Conservation (phyloP, 2,329 filamentous ascomycete species). For the Cryphonectria naterciae region DNA sequence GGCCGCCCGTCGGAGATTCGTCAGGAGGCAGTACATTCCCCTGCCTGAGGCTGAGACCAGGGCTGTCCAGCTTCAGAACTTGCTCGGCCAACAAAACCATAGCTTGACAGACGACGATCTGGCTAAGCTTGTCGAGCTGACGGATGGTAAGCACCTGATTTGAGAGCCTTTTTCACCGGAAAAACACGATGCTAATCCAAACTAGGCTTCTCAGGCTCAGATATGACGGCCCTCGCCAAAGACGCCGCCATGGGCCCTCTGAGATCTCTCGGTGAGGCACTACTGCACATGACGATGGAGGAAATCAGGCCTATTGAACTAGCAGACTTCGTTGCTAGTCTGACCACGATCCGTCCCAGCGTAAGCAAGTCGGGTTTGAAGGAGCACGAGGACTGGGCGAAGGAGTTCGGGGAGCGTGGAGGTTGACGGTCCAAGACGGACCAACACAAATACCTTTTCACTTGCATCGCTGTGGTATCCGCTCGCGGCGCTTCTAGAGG, state of each 20-base stretch:
- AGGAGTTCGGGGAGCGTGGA: constrained; percentile 88
- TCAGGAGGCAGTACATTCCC: constrained; percentile 93
- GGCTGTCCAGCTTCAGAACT: constrained; percentile 74
- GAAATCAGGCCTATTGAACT: constrained; percentile 87
- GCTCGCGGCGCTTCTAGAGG: neutral
- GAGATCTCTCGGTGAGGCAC: constrained; percentile 83
- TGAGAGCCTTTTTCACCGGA: neutral
- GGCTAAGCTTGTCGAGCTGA: constrained; percentile 72
- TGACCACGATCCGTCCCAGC: constrained; percentile 84
- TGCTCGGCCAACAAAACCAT: constrained; percentile 89
- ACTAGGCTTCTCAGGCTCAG: constrained; percentile 92
- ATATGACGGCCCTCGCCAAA: constrained; percentile 95
- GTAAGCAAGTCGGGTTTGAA: constrained; percentile 84
- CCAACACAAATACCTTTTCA: constrained; percentile 6
- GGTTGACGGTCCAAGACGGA: constrained; percentile 53
- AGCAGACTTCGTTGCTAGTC: constrained; percentile 80
- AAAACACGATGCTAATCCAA: constrained; percentile 21
- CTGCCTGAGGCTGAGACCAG: constrained; percentile 85
- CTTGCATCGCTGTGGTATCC: constrained; percentile 7
- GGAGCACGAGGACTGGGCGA: constrained; percentile 93
- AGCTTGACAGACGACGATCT: constrained; percentile 74
- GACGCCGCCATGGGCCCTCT: constrained; percentile 97
- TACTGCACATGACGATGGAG: constrained; percentile 91
- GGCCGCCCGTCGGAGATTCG: constrained; percentile 86
- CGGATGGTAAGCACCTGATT: constrained; percentile 70